Base-by-base conservation (phyloP, 768 basidiomycete species). In the Rhizopogon vinicolor region DNA sequence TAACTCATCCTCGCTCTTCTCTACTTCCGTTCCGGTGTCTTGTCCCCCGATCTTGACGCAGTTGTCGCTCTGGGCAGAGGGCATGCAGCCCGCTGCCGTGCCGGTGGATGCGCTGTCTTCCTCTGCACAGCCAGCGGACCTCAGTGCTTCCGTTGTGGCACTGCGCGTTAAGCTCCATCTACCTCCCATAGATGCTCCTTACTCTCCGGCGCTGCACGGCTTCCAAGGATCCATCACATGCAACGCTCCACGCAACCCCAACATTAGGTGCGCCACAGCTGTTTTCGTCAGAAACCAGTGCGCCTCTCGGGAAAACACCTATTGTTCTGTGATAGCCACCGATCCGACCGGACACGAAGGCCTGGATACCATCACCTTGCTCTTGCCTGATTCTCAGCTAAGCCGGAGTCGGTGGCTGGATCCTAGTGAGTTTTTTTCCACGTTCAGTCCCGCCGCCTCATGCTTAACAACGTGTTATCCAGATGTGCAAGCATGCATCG, bases 321-420 rank as follows among this genome's bases (percentile, higher is more conserved):
- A 62, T n/a, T 70, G 69, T 44, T 59, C 69, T 44, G 51, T 67
- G 22, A 60, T 69, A 51, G 50, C 72, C 29, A 75, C 88, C 52
- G 77, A 81, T 28, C 67, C 81, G 31, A 71, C 77, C 59, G 72
- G 72, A 55, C 75, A 75, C 57, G 75, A 78, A 51, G 56, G 64
- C 14, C 66, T 79, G 58, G 78, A 81, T 51, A 76, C 73, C 42
- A 75, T 81, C 2, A 78, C 80, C 59, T 79, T 82, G 51, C 68
- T 78, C 54, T 73, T 91, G 46, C 87, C 89, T 42, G 87, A 89
- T 57, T 88, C 87, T 19, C 68, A 75, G 14, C 72, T 91, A 48
- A 82, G 67, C 63, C 75, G 82, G 56, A 87, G 87, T 68, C 79
- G 85, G 56, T 87, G 87, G 88, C 74, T 86, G 59, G 84, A 86